Evolutionary conservation across 139 green algal genomes (phyloP), one percentile per base, ranked within the genome.

Genomic region (Chlorella sorokiniana): DNA sequence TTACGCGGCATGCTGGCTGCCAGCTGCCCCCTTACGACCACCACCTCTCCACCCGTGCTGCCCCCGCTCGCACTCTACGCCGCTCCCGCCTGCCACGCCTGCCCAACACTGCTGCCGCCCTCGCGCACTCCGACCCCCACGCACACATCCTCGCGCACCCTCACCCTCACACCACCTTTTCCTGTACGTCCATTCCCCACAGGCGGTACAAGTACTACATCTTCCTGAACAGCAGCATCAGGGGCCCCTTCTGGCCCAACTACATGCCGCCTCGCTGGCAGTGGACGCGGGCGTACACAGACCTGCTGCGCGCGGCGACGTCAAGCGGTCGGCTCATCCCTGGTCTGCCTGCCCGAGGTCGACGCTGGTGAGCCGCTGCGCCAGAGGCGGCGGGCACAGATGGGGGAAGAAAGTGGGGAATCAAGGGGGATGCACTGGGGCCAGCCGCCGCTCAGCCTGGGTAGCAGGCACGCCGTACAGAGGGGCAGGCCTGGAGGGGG

Each of bases 221-320:
- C 37, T 90, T 87, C 69, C 75, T 92, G 22, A 91, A 91, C 69
- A 84, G 62, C 67, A 83, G 78, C 38, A 86, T 90, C 44, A 61
- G 86, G 41, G 88, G 76, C 3, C 88, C 64, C 37, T 85, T 84
- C 59, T 62, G 88, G 77, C 86, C 86, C 5, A 71, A 56, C n/a
- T 86, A 90, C 78, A 83, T 93, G 84, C 91, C 91, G 0, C 42
- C 64, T 3, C 70, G 67, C 23, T 96, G 91, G 91, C 92, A 95
- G 82, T 96, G 93, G 93, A 90, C 91, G 1, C 67, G 86, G 38
- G 90, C 92, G 3, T 95, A 89, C 70, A 91, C 83, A 35, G 59
- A 87, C n/a, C 63, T 71, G 31, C 54, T 91, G 10, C 44, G 33
- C 3, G n/a, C n/a, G 83, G 62, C 18, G 48, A 81, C 48, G 61